Evolutionary conservation across 257 asterid genomes (phyloP), one percentile per base, ranked within the genome.

Genomic region (Fraxinus pennsylvanica): DNA sequence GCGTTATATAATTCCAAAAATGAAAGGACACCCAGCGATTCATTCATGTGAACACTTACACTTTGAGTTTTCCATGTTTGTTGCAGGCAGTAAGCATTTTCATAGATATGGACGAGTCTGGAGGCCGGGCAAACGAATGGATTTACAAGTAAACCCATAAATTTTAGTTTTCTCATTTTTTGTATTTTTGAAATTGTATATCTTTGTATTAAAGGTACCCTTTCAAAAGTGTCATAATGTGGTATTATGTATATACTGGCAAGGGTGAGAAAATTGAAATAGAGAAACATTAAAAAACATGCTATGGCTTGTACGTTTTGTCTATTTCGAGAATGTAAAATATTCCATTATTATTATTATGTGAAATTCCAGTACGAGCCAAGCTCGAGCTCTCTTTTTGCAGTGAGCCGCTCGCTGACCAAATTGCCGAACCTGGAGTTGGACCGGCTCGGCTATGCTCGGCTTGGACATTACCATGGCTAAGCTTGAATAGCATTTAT

Each of bases 91-190:
- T 94, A 50, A 90, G 97, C 91, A 94, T 94, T 73, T 94, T 94
- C 81, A 94, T 92, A 67, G 99, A 94, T 71, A 91, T 92, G 99
- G 99, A 94, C 39, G 99, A 91, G 84, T 85, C 96, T 2, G 97
- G 99, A 71, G 99, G 97, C 12, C 95, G 97, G 19, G 95, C 97
- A 80, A 92, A 90, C 32, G 97, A 94, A 84, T 94, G 99, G 99
- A 94, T 94, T 79, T 94, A 92, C 90, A 92, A 87, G 91, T 94
- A 91, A 92, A 45, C 29, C 29, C 59, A 1, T 32, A 27, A 33
- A 41, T 41, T 41, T 10, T 19, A 59, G 2, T 19, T 63, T 63
- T 30, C 12, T 77, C 25, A 6, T 59, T 74, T 10, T 27, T 3
- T 25, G 47, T 41, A 41, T 41, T 3, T 9, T 12, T 25, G 25